These are phyloP conservation scores for Ambrosia artemisiifolia DNA, from an alignment of 129 eudicot genomes.

Conservation along the genomic window DNA sequence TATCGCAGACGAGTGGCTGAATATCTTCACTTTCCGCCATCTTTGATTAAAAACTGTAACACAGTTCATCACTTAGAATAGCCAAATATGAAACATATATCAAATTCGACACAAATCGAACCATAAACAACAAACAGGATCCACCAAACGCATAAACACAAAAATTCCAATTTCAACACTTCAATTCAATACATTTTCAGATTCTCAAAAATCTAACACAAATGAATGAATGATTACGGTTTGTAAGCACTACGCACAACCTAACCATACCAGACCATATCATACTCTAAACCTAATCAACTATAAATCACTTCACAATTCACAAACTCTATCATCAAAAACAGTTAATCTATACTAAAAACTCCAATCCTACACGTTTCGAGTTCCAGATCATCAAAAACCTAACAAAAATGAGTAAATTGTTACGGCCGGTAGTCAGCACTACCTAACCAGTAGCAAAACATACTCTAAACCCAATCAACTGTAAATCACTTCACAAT, in stretches of 20 bases:
- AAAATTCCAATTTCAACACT: neutral
- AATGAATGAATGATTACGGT: neutral
- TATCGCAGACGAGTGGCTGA: conserved; percentile 61
- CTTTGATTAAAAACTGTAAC: conserved; percentile 1
- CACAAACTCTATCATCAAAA: neutral
- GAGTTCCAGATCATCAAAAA: too few species aligned
- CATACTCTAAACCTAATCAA: neutral
- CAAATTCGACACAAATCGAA: neutral
- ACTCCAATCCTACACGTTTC: neutral
- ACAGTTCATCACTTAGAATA: neutral
- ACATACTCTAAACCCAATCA: neutral
- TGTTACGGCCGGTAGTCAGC: neutral
- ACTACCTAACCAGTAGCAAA: neutral
- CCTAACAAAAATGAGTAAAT: neutral
- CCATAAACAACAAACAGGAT: neutral
- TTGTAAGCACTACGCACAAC: too few species aligned
- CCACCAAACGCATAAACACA: neutral
- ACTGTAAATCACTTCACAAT: neutral
- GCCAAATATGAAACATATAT: neutral
- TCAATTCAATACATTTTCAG: too few species aligned
- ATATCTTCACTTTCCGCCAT: conserved; percentile 54
- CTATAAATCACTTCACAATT: neutral
- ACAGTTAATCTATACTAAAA: neutral
- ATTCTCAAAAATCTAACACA: neutral
- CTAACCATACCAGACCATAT: neutral